phyloP scores from a whole-genome alignment of 169 alveolate species.

The Amoebophrya sp. region DNA sequence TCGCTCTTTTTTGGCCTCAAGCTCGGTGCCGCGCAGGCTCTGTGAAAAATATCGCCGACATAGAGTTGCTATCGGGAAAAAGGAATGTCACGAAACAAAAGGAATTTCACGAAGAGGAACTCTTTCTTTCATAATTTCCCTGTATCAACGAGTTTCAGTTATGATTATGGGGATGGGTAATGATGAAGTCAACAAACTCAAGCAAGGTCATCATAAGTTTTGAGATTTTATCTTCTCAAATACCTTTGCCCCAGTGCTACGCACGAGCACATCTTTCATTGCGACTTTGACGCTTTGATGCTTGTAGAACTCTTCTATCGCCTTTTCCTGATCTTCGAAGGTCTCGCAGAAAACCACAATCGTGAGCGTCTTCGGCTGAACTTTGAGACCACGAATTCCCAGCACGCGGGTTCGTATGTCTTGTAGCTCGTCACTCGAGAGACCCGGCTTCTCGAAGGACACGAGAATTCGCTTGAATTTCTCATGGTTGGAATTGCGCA shows the following conservation, averaged over 20 bases:
- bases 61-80: too few relatives aligned
- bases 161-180: too few relatives aligned
- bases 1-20: background rate
- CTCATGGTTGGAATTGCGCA: background rate
- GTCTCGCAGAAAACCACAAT: background rate
- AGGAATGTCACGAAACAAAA: too few relatives aligned
- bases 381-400: background rate
- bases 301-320: background rate
- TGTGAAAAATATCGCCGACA: too few relatives aligned
- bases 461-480: background rate
- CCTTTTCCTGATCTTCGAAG: background rate
- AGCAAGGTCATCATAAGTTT: background rate
- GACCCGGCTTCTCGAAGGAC: background rate
- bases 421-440: background rate
- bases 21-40: background rate
- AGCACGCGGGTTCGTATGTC: background rate
- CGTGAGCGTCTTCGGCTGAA: background rate
- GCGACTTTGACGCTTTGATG: background rate
- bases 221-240: background rate
- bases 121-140: too few relatives aligned
- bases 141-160: too few relatives aligned
- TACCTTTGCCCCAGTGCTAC: background rate
- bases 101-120: too few relatives aligned
- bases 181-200: too few relatives aligned
- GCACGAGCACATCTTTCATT: background rate